Evolutionary conservation across 106 monocot species (phyloP).

Genomic region (Amphibolis antarctica): DNA sequence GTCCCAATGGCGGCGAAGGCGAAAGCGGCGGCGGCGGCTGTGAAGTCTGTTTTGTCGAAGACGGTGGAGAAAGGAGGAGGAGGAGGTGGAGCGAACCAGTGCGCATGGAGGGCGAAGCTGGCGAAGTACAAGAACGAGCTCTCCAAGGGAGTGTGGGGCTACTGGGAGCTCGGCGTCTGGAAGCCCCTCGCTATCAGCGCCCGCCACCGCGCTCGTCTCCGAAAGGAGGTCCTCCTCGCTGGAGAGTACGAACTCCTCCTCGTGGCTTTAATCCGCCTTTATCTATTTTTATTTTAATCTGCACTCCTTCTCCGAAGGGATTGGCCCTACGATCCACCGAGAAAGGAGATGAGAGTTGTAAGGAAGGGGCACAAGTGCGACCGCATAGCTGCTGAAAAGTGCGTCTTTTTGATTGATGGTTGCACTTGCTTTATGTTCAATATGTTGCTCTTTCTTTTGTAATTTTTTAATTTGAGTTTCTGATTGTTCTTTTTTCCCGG

Average conservation of each 20-base stretch:
- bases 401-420: not conserved
- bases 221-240: conserved; percentile 80
- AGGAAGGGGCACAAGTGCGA: conserved; percentile 97
- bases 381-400: conserved; percentile 89
- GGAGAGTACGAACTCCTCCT: conserved; percentile 43
- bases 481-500: not conserved
- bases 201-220: conserved; percentile 67
- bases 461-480: not conserved
- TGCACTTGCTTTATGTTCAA: not conserved
- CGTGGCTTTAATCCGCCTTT: too few relatives aligned
- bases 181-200: conserved; percentile 75
- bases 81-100: conserved; percentile 16
- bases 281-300: not conserved
- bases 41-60: conserved; percentile 19
- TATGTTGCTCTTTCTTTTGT: not conserved
- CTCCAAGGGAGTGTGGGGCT: conserved; percentile 88
- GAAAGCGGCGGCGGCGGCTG: conserved; percentile 18
- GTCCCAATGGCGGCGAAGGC: conserved; percentile 26
- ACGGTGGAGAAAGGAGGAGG: not conserved
- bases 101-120: conserved; percentile 73
- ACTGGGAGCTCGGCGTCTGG: conserved; percentile 96
- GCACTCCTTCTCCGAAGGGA: conserved; percentile 22
- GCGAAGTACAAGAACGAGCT: conserved; percentile 66
- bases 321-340: conserved; percentile 89
- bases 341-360: conserved; percentile 72